Percentiles rank a stretch among this genome's conserved stretches.
These are phyloP conservation scores for Pythium monospermum DNA, from an alignment of 352 stramenopile genomes.

Conservation along the genomic window DNA sequence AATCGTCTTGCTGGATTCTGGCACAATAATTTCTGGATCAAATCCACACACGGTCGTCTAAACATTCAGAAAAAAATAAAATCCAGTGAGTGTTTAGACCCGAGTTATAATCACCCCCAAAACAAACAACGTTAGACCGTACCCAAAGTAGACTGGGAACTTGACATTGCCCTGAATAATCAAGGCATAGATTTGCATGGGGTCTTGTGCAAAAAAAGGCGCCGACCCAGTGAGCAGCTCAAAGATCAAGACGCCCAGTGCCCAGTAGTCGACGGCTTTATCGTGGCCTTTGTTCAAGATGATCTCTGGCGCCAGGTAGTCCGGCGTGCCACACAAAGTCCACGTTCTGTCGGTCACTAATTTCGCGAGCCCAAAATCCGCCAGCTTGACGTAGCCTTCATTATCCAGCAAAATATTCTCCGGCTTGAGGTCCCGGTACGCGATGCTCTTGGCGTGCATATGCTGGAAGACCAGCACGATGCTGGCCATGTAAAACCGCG, in stretches of 20 bases:
- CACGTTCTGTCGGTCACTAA: conserved; percentile 81
- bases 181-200: conserved; percentile 90
- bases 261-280: conserved; percentile 90
- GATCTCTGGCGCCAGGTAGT: conserved; percentile 92
- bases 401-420: conserved; percentile 87
- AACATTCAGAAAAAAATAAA: background rate
- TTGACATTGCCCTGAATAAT: conserved; percentile 87
- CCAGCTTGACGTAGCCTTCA: conserved; percentile 87
- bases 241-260: conserved; percentile 86
- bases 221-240: conserved; percentile 84
- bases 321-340: conserved; percentile 90
- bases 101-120: background rate
- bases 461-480: conserved; percentile 90
- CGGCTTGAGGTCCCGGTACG: conserved; percentile 89
- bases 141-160: conserved; percentile 80
- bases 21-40: conserved; percentile 87
- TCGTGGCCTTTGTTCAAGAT: conserved; percentile 90
- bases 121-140: too few species aligned
- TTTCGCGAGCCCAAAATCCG: conserved; percentile 91
- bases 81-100: background rate
- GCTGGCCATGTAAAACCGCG: conserved; percentile 86
- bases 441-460: conserved; percentile 86
- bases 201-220: conserved; percentile 88
- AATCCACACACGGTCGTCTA: conserved; percentile 64
- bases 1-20: conserved; percentile 68